Conservation (phyloP, 495 filamentous ascomycete genomes). For the Niebla homalea region DNA sequence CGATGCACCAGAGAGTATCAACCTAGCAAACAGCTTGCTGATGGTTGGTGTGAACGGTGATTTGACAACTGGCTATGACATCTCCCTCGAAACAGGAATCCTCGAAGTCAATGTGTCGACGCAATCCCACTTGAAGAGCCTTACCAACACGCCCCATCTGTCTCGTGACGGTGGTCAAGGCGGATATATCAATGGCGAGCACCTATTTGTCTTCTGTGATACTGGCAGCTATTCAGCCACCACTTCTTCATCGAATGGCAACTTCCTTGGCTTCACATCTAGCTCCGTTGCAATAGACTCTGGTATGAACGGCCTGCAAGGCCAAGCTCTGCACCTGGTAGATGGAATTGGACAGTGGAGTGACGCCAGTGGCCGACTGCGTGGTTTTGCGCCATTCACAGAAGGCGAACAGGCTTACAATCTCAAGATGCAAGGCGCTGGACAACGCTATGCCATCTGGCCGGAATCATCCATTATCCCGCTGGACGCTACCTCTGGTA, state of each 20-base stretch:
- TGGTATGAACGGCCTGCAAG: conserved; percentile 18
- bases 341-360: conserved; percentile 24
- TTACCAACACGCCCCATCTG: conserved; percentile 17
- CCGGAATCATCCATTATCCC: conserved; percentile 23
- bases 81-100: conserved; percentile 17
- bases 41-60: conserved; percentile 18
- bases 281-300: conserved; percentile 24
- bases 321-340: conserved; percentile 14
- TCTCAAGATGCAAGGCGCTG: conserved; percentile 19
- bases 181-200: conserved; percentile 23
- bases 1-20: not conserved
- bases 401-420: conserved; percentile 22
- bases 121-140: conserved; percentile 10
- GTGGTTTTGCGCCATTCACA: conserved; percentile 22
- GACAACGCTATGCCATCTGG: conserved; percentile 25
- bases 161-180: conserved; percentile 25
- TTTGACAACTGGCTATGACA: conserved; percentile 17
- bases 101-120: conserved; percentile 17
- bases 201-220: conserved; percentile 25
- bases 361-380: conserved; percentile 20
- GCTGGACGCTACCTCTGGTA: conserved; percentile 16
- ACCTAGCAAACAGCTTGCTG: conserved; percentile 13
- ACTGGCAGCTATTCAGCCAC: conserved; percentile 22
- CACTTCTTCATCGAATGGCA: conserved; percentile 9
- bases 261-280: conserved; percentile 23